A percentile compares a stretch with the other conserved stretches of the same genome.
Evolutionary conservation across 371 early-diverging fungal species (phyloP).

Genomic region (Mucor sp.): DNA sequence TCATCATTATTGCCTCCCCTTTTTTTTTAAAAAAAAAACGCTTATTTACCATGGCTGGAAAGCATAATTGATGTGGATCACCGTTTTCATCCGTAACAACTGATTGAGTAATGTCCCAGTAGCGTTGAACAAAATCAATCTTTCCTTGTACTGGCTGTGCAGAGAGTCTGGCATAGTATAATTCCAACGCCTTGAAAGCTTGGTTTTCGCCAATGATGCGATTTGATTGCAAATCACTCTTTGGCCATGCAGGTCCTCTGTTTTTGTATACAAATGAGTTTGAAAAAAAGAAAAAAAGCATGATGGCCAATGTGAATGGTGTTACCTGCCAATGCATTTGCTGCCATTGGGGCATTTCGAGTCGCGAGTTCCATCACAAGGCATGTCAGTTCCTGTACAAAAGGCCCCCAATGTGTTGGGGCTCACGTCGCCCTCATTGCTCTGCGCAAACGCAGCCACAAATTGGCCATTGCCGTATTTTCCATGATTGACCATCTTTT

Average conservation of each 20-base stretch:
- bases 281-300: neutral
- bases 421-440: constrained; percentile 68
- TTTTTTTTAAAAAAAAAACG: no score
- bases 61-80: constrained; percentile 19
- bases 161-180: constrained; percentile 16
- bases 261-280: neutral
- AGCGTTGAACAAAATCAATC: constrained; percentile 42
- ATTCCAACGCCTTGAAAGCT: constrained; percentile 37
- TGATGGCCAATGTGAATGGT: neutral
- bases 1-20: constrained; percentile 23
- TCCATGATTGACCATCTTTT: constrained; percentile 30
- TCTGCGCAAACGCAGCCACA: constrained; percentile 68
- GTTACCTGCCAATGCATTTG: constrained; percentile 42
- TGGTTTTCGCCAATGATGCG: constrained; percentile 61
- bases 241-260: constrained; percentile 47
- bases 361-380: constrained; percentile 56
- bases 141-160: constrained; percentile 23
- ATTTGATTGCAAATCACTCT: constrained; percentile 48
- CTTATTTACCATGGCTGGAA: constrained; percentile 48
- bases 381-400: constrained; percentile 61
- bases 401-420: constrained; percentile 61
- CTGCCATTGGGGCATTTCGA: constrained; percentile 39
- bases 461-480: constrained; percentile 28
- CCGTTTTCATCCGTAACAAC: constrained; percentile 30
- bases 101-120: constrained; percentile 48